These are phyloP conservation scores for Coemansia sp. DNA, from an alignment of 192 early-diverging fungal species.

Conservation along the genomic window DNA sequence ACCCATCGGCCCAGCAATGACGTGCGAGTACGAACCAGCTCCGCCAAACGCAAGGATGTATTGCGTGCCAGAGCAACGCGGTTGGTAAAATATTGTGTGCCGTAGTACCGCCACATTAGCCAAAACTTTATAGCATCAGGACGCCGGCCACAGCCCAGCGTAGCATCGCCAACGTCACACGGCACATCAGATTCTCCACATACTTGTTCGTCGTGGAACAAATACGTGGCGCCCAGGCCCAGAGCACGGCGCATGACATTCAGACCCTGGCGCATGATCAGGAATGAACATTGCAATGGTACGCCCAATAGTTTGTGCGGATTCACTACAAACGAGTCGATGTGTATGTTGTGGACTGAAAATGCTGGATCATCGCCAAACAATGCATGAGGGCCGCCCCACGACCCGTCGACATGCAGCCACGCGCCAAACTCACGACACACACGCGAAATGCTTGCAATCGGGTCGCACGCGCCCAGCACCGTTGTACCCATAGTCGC, in stretches of 20 bases:
- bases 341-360: slow-evolving; percentile 9
- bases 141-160: slow-evolving; percentile 75
- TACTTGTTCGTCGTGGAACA: slow-evolving; percentile 18
- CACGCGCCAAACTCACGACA: slow-evolving; percentile 65
- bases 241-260: slow-evolving; percentile 61
- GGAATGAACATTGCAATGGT: slow-evolving; percentile 75
- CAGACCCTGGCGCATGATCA: slow-evolving; percentile 59
- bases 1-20: slow-evolving; percentile 36
- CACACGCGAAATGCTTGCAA: slow-evolving; percentile 58
- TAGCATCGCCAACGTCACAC: slow-evolving; percentile 75
- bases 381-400: slow-evolving; percentile 72
- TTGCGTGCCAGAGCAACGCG: slow-evolving; percentile 62
- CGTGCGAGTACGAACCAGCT: slow-evolving; percentile 16
- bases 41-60: slow-evolving; percentile 54
- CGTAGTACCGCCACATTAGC: slow-evolving; percentile 75
- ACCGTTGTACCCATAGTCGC: slow-evolving; percentile 85
- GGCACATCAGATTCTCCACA: slow-evolving; percentile 33
- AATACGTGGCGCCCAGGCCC: slow-evolving; percentile 64
- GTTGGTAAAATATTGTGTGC: slow-evolving; percentile 57
- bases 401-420: slow-evolving; percentile 80
- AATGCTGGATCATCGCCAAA: slow-evolving; percentile 49
- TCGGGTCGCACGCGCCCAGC: slow-evolving; percentile 76
- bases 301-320: slow-evolving; percentile 84
- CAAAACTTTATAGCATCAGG: slow-evolving; percentile 81
- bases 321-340: slow-evolving; percentile 71